These are phyloP conservation scores for Kluyveromyces lactis DNA, from an alignment of 805 yeast species.

Conservation along the genomic window DNA sequence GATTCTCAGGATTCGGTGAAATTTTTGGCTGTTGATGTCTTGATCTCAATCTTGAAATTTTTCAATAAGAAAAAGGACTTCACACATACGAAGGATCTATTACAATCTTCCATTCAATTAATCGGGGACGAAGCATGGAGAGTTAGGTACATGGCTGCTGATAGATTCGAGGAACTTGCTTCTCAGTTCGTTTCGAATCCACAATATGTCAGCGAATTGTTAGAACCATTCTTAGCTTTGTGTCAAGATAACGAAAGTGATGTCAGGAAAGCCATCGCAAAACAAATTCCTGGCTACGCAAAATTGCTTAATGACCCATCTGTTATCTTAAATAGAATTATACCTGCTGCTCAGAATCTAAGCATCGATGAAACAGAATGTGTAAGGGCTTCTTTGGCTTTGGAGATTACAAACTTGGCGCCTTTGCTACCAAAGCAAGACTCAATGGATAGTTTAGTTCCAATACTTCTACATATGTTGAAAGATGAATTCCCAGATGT, in stretches of 20 bases:
- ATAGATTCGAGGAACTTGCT: slow-evolving; percentile 72
- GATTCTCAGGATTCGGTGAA: slow-evolving; percentile 96
- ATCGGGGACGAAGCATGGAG: slow-evolving; percentile 94
- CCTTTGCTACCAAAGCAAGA: slow-evolving; percentile 78
- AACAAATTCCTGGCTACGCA: slow-evolving; percentile 76
- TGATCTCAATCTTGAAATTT: slow-evolving; percentile 70
- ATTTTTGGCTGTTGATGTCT: slow-evolving; percentile 77
- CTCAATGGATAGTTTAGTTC: slow-evolving; percentile 75
- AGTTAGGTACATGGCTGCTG: slow-evolving; percentile 97
- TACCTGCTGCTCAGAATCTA: slow-evolving; percentile 76
- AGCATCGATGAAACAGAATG: slow-evolving; percentile 88
- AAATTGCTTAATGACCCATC: slow-evolving; percentile 40
- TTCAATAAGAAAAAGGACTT: slow-evolving; percentile 50
- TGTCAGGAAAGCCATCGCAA: slow-evolving; percentile 90
- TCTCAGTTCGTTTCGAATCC: slow-evolving; percentile 50
- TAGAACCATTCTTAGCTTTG: slow-evolving; percentile 57
- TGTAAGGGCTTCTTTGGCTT: slow-evolving; percentile 88
- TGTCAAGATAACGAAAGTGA: slow-evolving; percentile 94
- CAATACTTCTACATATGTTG: slow-evolving; percentile 85
- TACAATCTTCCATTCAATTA: slow-evolving; percentile 58
- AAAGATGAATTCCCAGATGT: slow-evolving; percentile 97
- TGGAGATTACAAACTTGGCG: slow-evolving; percentile 78
- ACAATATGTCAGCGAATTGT: slow-evolving; percentile 41
- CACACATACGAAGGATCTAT: slow-evolving; percentile 53
- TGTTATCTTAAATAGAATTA: slow-evolving; percentile 55